Base-by-base conservation (phyloP, 1,284 basidiomycete species). In the Trametes hirsuta region DNA sequence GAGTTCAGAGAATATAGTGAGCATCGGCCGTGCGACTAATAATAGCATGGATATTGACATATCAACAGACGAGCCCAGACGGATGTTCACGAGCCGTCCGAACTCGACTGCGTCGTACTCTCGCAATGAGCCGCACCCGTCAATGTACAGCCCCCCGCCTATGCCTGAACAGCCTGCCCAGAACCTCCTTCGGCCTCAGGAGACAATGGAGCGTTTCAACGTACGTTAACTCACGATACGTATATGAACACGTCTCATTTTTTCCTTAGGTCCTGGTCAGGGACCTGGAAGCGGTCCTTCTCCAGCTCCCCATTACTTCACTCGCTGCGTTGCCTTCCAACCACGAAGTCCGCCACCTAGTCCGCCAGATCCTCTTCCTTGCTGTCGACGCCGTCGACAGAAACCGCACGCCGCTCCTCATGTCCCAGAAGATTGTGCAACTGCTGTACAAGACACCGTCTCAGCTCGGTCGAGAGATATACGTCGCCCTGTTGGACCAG, bases 351-450 rank as follows among this genome's bases (percentile, higher is more conserved):
- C 91, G 93, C 59, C 84, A 86, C 65, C 81, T 97, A 53, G 84
- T 96, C 62, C 86, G 90, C 53, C 91, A 93, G 68, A 88, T 98
- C 58, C 80, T 95, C 11, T 81, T 86, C 64, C 81, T 97, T 42
- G 91, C 93, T 10, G 84, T 84, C 11, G 90, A 93, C 67, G 89
- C 94, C 1, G 75, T 81, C 47, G 92, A 94, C 62, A 88, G 88
- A 62, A 89, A 93, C 61, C 90, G 93, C 59, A 97, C 94, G 1
- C 93, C 95, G 1, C 80, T 98, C 52, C 82, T 89, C 62, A 95
- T 98, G 78, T 96, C 97, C 3, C 97, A 99, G 75, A 95, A 95
- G 76, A 91, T 95, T 50, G 94, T 96, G 9, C 92, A 93, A 71
- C 78, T 91, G 47, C 74, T 98, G 58, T 97, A 95, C 80, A 95